Base-by-base conservation (phyloP, 163 green algal species). In the Scenedesmus sp. region DNA sequence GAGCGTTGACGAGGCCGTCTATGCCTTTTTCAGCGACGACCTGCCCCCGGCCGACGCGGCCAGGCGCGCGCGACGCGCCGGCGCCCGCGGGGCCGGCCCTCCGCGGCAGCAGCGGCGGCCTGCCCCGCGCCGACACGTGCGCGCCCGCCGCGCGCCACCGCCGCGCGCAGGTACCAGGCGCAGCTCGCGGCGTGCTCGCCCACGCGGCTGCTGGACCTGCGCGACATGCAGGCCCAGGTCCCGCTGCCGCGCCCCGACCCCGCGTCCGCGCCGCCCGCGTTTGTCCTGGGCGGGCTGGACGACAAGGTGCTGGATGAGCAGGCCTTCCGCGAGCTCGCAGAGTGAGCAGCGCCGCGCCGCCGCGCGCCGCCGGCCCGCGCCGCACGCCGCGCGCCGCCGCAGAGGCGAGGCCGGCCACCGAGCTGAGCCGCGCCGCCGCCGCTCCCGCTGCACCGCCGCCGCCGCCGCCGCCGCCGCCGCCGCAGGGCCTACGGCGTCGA, bases 251-350 rank as follows among this genome's bases (percentile, higher is more conserved):
- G n/a, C n/a, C 22, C 65, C n/a, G 75, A 70, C 22, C 70, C 75
- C 6, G 65, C 79, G 3, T 39, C 45, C 29, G 42, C 67, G 5
- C 77, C 89, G 9, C 93, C 90, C 9, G 89, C 89, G 24, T 89
- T 95, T 84, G 93, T 97, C 42, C 65, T 93, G 22, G 92, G 92
- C 7, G 92, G 83, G 14, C 76, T 75, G 20, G 58, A 91, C 10
- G 93, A 97, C 70, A 71, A 70, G 4, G 85, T 96, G 17, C 85
- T 94, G 93, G 86, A 85, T 80, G 28, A 83, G 57, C 31, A 73
- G 76, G 51, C 82, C 70, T 81, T 63, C 53, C 22, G 39, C 65
- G 65, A 71, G 71, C 74, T 82, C n/a, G 62, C 75, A 44, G 3
- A 62, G 76, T 60, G 26, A 80, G 57, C 74, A n/a, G n/a, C n/a